Percentiles rank a stretch among this genome's conserved stretches.
These are phyloP conservation scores for Astraeus odoratus DNA, from an alignment of 768 basidiomycete genomes.

Conservation along the genomic window DNA sequence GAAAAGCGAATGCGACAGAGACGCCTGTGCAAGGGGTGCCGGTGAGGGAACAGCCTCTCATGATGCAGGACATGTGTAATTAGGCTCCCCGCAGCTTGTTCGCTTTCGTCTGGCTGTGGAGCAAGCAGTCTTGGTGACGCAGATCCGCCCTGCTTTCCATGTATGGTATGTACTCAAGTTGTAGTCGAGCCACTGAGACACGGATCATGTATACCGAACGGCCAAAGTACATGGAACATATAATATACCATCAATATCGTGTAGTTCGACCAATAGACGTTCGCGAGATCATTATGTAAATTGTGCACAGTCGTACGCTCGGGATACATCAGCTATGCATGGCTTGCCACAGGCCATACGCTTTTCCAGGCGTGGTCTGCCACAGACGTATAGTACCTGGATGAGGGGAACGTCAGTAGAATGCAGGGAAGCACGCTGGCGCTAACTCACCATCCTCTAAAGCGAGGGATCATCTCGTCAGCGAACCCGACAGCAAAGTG, in stretches of 20 bases:
- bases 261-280: not conserved
- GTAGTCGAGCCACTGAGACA: too few species aligned
- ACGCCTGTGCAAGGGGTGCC: not conserved
- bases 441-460: slow-evolving; percentile 66
- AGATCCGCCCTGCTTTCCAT: too few species aligned
- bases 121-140: too few species aligned
- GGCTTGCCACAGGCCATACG: slow-evolving; percentile 88
- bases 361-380: slow-evolving; percentile 93
- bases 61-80: too few species aligned
- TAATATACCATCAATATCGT: slow-evolving; percentile 9
- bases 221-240: slow-evolving; percentile 1
- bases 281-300: not conserved
- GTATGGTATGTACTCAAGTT: too few species aligned
- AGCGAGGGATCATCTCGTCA: slow-evolving; percentile 5
- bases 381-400: slow-evolving; percentile 93
- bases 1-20: not conserved
- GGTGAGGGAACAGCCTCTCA: too few species aligned
- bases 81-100: too few species aligned
- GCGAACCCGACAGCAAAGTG: slow-evolving; percentile 4
- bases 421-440: not conserved
- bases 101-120: too few species aligned
- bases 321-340: slow-evolving; percentile 36
- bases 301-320: slow-evolving; percentile 6
- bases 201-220: too few species aligned
- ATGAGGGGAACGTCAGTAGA: slow-evolving; percentile 7